Percentiles rank a stretch among this genome's conserved stretches.
Conservation (phyloP, 768 basidiomycete genomes). For the Cystofilobasidium ferigula region DNA sequence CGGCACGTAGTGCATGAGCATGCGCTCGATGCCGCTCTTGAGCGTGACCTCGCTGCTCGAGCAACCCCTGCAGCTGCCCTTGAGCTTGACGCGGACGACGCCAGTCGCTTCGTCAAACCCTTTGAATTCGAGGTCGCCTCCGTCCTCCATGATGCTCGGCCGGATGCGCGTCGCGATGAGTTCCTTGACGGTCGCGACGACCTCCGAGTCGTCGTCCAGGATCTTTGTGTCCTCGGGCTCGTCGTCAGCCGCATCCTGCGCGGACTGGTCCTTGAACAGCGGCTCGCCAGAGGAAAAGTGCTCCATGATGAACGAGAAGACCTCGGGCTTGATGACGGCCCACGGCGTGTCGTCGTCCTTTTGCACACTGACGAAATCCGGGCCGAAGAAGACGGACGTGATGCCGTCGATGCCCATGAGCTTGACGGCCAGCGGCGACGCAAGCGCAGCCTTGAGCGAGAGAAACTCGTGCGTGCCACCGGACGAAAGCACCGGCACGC, state of each 20-base stretch:
- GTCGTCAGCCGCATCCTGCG: slow-evolving; percentile 44
- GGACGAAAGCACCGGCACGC: slow-evolving; percentile 70
- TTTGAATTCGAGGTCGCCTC: slow-evolving; percentile 92
- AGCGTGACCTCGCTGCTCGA: slow-evolving; percentile 86
- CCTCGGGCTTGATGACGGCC: slow-evolving; percentile 88
- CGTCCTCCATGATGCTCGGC: slow-evolving; percentile 97
- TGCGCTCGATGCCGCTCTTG: slow-evolving; percentile 92
- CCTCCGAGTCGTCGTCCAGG: slow-evolving; percentile 86
- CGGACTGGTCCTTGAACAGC: slow-evolving; percentile 53
- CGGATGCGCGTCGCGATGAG: slow-evolving; percentile 85
- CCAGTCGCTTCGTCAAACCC: slow-evolving; percentile 73
- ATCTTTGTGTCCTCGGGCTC: slow-evolving; percentile 69
- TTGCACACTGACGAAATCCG: slow-evolving; percentile 93
- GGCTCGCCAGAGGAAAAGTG: slow-evolving; percentile 83
- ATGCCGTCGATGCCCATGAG: slow-evolving; percentile 93
- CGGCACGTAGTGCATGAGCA: slow-evolving; percentile 98
- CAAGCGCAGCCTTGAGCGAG: slow-evolving; percentile 69
- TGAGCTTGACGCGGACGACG: slow-evolving; percentile 75
- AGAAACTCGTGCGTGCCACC: slow-evolving; percentile 85
- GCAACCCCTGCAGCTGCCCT: slow-evolving; percentile 95
- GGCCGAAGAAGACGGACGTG: slow-evolving; percentile 79
- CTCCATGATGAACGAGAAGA: slow-evolving; percentile 94
- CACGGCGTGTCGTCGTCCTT: slow-evolving; percentile 68
- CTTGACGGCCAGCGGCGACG: slow-evolving; percentile 87
- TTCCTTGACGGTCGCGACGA: slow-evolving; percentile 98